These are phyloP conservation scores for Orbilia javanica DNA, from an alignment of 2,329 filamentous ascomycete species.

Conservation along the genomic window DNA sequence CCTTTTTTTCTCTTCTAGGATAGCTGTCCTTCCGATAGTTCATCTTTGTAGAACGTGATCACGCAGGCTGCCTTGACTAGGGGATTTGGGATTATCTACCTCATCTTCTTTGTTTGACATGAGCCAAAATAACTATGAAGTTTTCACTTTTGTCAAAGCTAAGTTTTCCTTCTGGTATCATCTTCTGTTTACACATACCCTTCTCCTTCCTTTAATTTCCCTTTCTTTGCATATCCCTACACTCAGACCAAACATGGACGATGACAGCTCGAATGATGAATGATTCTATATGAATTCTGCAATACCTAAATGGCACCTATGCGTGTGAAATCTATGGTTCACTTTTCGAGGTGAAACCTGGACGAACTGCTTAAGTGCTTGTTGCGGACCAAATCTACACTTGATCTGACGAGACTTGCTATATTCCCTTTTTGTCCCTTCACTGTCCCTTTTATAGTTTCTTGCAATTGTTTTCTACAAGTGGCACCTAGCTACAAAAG, in stretches of 20 bases:
- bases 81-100: slow-evolving; percentile 42
- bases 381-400: slow-evolving; percentile 59
- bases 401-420: slow-evolving; percentile 57
- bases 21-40: not conserved
- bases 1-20: not conserved
- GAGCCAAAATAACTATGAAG: slow-evolving; percentile 16
- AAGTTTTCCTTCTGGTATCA: not conserved
- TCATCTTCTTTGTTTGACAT: slow-evolving; percentile 37
- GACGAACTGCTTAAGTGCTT: slow-evolving; percentile 8
- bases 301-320: slow-evolving; percentile 44
- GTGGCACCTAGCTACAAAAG: not conserved
- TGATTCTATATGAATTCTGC: slow-evolving; percentile 60
- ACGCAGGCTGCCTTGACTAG: slow-evolving; percentile 38
- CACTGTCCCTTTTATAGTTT: not conserved
- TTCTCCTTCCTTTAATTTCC: not conserved
- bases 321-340: slow-evolving; percentile 32
- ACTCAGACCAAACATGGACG: not conserved
- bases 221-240: not conserved
- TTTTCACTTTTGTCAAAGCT: not conserved
- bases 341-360: slow-evolving; percentile 40
- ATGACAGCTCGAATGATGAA: slow-evolving; percentile 56
- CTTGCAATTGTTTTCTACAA: not conserved
- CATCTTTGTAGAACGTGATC: slow-evolving; percentile 13
- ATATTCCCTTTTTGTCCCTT: not conserved
- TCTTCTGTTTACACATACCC: too few species aligned